A percentile compares a stretch with the other conserved stretches of the same genome.
These are phyloP conservation scores for Lactarius sanguifluus DNA, from an alignment of 768 basidiomycete species.

Conservation along the genomic window DNA sequence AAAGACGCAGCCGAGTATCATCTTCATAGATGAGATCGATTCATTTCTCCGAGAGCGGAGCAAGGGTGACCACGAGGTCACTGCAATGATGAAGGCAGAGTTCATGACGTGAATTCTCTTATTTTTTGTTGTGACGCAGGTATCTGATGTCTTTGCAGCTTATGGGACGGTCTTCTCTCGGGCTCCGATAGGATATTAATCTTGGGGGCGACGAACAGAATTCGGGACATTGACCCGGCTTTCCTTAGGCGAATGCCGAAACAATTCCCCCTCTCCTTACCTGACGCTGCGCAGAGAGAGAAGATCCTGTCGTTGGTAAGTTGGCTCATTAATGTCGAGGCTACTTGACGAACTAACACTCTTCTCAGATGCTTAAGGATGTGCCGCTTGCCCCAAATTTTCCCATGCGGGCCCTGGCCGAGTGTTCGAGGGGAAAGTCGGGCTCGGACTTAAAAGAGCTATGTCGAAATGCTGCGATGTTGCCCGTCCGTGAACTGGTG, in stretches of 20 bases:
- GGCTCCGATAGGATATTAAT: constrained; percentile 81
- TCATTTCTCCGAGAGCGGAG: constrained; percentile 88
- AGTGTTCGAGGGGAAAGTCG: constrained; percentile 69
- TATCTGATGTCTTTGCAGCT: constrained; percentile 41
- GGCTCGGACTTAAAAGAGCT: constrained; percentile 92
- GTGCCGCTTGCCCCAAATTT: constrained; percentile 66
- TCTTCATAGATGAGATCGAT: constrained; percentile 99
- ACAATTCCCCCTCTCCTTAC: constrained; percentile 83
- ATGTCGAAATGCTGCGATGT: constrained; percentile 93
- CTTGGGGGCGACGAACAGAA: constrained; percentile 93
- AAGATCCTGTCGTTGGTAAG: constrained; percentile 81
- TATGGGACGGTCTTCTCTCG: constrained; percentile 94
- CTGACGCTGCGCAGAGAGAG: constrained; percentile 71
- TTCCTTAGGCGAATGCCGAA: constrained; percentile 98
- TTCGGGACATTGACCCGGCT: constrained; percentile 86
- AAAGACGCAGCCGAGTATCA: constrained; percentile 93
- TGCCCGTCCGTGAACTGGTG: constrained; percentile 84
- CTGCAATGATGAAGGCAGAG: constrained; percentile 97
- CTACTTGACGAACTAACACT: not conserved
- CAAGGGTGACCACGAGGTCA: constrained; percentile 92
- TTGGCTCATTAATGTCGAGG: not conserved
- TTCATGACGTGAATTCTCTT: constrained; percentile 77
- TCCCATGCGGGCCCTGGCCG: constrained; percentile 60
- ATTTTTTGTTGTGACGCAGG: constrained; percentile 6
- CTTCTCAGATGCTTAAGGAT: constrained; percentile 78